Evolutionary conservation across 495 filamentous ascomycete species (phyloP).

Genomic region (Tuber aestivum): DNA sequence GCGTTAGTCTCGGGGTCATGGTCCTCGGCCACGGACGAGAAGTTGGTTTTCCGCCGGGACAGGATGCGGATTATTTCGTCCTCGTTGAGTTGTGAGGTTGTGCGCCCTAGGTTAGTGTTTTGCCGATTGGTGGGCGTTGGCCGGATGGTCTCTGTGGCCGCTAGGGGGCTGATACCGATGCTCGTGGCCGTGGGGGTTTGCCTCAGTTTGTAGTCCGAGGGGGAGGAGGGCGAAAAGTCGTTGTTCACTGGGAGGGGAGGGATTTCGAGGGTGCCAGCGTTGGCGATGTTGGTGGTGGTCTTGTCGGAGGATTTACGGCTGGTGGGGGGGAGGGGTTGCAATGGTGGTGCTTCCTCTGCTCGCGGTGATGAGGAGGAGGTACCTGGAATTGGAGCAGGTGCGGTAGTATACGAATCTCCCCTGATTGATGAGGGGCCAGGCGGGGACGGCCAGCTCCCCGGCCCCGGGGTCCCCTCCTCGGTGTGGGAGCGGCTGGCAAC

Average conservation of each 20-base stretch:
- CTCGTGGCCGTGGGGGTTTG: background rate
- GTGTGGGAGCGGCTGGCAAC: background rate
- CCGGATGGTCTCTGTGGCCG: background rate
- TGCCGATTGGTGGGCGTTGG: background rate
- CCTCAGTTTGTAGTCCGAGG: background rate
- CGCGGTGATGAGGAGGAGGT: background rate
- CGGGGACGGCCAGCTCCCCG: too few species aligned
- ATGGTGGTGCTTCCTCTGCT: background rate
- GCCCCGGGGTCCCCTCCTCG: background rate
- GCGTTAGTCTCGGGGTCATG: conserved; percentile 51
- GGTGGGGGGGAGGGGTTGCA: background rate
- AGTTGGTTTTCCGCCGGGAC: conserved; percentile 49
- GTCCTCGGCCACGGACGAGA: conserved; percentile 44
- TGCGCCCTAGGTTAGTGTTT: background rate
- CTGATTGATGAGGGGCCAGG: background rate
- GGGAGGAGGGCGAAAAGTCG: background rate
- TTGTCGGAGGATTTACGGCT: background rate
- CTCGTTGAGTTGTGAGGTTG: conserved; percentile 38
- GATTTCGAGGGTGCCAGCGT: background rate
- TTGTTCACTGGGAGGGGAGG: background rate
- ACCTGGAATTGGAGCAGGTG: background rate
- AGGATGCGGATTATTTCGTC: conserved; percentile 51
- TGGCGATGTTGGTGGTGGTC: background rate
- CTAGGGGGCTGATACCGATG: background rate
- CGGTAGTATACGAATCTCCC: background rate